phyloP scores from a whole-genome alignment of 1,284 basidiomycete species.

The Blastosporella zonata region DNA sequence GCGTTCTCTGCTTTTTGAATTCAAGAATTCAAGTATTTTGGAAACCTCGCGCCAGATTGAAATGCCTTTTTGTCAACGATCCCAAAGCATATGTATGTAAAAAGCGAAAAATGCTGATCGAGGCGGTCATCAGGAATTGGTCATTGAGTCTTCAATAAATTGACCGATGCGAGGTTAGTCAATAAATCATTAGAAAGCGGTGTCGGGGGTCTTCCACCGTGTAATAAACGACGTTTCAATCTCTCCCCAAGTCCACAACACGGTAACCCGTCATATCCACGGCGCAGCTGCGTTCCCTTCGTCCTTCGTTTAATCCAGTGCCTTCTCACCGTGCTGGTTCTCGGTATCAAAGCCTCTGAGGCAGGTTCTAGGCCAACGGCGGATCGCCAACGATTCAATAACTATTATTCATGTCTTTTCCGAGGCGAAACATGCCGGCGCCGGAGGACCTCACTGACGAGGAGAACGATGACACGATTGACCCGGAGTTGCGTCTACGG shows the following conservation, averaged over 20 bases:
- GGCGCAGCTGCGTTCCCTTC: neutral
- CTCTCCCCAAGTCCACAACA: neutral
- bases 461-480: slow-evolving; percentile 64
- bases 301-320: slow-evolving; percentile 4
- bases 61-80: too few relatives aligned
- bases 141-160: too few relatives aligned
- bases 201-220: too few relatives aligned
- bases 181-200: too few relatives aligned
- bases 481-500: slow-evolving; percentile 81
- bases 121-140: too few relatives aligned
- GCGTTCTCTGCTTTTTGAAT: too few relatives aligned
- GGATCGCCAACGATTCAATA: slow-evolving; percentile 13
- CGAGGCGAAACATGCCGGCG: slow-evolving; percentile 22
- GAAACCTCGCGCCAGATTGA: too few relatives aligned
- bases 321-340: slow-evolving; percentile 22
- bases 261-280: neutral
- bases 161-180: too few relatives aligned
- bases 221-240: too few relatives aligned
- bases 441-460: slow-evolving; percentile 49
- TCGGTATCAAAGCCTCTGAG: slow-evolving; percentile 17
- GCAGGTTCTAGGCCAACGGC: slow-evolving; percentile 12
- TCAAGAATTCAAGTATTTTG: too few relatives aligned
- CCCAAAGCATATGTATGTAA: too few relatives aligned
- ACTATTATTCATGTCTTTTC: slow-evolving; percentile 24
- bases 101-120: too few relatives aligned